These are phyloP conservation scores for Suillus sp. DNA, from an alignment of 768 basidiomycete genomes.

Conservation along the genomic window DNA sequence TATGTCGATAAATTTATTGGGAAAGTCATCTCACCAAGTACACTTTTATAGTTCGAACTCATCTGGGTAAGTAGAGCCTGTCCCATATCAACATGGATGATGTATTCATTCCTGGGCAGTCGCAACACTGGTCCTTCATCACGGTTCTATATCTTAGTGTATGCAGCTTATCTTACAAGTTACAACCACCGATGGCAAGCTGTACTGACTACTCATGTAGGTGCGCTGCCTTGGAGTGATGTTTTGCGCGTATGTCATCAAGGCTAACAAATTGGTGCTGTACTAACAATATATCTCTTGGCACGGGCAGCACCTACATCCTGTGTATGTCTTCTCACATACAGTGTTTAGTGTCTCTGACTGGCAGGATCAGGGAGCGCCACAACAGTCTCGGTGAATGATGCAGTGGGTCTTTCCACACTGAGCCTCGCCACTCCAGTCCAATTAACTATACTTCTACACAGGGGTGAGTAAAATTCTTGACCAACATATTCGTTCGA, in stretches of 20 bases:
- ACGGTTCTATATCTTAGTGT: not conserved
- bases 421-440: not conserved
- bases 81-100: not conserved
- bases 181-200: not conserved
- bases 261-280: not conserved
- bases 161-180: not conserved
- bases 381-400: not conserved
- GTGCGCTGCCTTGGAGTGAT: not conserved
- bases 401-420: not conserved
- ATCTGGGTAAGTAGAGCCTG: not conserved
- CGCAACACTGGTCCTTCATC: not conserved
- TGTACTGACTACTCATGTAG: not conserved
- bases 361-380: not conserved
- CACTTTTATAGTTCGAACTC: not conserved
- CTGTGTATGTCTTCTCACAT: not conserved
- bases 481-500: not conserved
- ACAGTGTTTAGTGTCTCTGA: not conserved
- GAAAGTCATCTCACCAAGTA: not conserved
- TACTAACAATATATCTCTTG: not conserved
- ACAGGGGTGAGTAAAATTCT: not conserved
- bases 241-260: not conserved
- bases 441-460: not conserved
- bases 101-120: not conserved
- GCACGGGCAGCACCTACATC: not conserved
- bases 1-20: not conserved